Evolutionary conservation across 331 rosid species (phyloP).

Genomic region (Dryas integrifolia): DNA sequence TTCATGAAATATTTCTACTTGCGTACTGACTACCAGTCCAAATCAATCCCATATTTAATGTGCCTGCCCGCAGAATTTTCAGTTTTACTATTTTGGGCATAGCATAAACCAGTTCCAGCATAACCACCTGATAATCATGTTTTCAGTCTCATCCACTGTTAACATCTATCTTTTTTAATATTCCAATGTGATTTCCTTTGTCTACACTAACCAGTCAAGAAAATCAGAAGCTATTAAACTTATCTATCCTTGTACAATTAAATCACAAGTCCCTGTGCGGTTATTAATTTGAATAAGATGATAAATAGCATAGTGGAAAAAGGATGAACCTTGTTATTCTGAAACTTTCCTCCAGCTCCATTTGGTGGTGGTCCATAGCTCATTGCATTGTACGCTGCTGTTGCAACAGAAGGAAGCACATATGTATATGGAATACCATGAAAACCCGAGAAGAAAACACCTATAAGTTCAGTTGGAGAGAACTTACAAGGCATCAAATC

Average conservation of each 20-base stretch:
- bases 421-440: constrained; percentile 57
- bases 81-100: not conserved
- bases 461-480: constrained; percentile 40
- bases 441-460: constrained; percentile 64
- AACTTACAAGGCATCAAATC: constrained; percentile 37
- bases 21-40: not conserved
- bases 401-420: constrained; percentile 76
- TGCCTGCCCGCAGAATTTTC: not conserved
- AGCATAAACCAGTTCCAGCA: not conserved
- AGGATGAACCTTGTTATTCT: constrained; percentile 69
- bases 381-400: constrained; percentile 58
- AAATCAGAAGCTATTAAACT: not conserved
- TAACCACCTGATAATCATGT: not conserved
- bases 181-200: not conserved
- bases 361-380: constrained; percentile 55
- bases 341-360: constrained; percentile 75
- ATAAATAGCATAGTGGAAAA: constrained; percentile 17
- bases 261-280: not conserved
- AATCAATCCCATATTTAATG: not conserved
- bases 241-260: not conserved
- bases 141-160: not conserved
- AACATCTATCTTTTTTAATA: not conserved
- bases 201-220: not conserved
- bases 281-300: constrained; percentile 18
- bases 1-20: not conserved